Conservation (phyloP, 305 asterid species). For the Fraxinus paxiana region DNA sequence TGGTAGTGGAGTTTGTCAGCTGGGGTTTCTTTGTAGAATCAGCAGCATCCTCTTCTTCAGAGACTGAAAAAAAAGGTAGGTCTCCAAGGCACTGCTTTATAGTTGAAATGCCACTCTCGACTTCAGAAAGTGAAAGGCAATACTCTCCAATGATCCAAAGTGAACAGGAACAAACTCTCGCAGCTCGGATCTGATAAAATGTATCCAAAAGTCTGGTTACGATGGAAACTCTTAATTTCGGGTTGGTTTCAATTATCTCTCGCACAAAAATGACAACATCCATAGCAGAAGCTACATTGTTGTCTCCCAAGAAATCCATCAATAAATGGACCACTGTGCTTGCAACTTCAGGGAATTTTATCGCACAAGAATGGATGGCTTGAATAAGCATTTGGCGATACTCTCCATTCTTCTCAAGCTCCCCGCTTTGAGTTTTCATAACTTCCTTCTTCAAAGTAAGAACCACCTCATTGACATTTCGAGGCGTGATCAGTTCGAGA, state of each 20-base stretch:
- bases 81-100: slow-evolving; percentile 79
- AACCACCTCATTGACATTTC: slow-evolving; percentile 86
- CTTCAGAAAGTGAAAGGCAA: slow-evolving; percentile 83
- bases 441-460: slow-evolving; percentile 92
- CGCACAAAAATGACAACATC: slow-evolving; percentile 87
- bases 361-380: slow-evolving; percentile 92
- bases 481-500: slow-evolving; percentile 79
- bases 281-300: slow-evolving; percentile 88
- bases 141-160: slow-evolving; percentile 84
- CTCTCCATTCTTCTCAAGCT: slow-evolving; percentile 52
- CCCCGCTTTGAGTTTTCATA: slow-evolving; percentile 79
- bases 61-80: slow-evolving; percentile 70
- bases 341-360: slow-evolving; percentile 97
- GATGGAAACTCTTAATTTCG: slow-evolving; percentile 80
- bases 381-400: slow-evolving; percentile 54
- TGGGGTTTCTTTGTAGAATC: slow-evolving; percentile 62
- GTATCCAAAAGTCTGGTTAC: slow-evolving; percentile 81
- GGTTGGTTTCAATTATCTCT: slow-evolving; percentile 91
- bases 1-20: slow-evolving; percentile 68
- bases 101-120: slow-evolving; percentile 65
- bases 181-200: slow-evolving; percentile 91
- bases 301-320: slow-evolving; percentile 98
- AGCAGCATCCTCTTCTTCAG: slow-evolving; percentile 70
- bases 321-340: slow-evolving; percentile 91
- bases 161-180: slow-evolving; percentile 73